These are phyloP conservation scores for Isabelozyma rhagii DNA, from an alignment of 805 yeast genomes.

Conservation along the genomic window DNA sequence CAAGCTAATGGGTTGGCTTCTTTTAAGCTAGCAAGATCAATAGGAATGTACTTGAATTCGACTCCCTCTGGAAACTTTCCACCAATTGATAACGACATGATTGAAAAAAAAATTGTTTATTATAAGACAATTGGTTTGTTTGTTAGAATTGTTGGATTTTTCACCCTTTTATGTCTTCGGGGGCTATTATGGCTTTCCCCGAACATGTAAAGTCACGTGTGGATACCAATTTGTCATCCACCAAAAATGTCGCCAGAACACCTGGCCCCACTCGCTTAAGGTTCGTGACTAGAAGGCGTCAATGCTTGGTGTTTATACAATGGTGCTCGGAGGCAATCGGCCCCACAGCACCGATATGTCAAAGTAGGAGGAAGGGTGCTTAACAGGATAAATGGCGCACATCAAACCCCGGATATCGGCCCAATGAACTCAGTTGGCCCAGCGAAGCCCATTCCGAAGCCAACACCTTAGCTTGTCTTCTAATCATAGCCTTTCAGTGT, in stretches of 20 bases:
- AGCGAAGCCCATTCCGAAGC: too few relatives aligned
- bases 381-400: too few relatives aligned
- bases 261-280: background rate
- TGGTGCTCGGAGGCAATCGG: too few relatives aligned
- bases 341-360: too few relatives aligned
- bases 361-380: too few relatives aligned
- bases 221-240: background rate
- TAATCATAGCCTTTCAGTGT: too few relatives aligned
- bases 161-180: background rate
- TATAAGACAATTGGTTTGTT: background rate
- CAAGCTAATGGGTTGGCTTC: slow-evolving; percentile 31
- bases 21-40: slow-evolving; percentile 22
- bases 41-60: slow-evolving; percentile 37
- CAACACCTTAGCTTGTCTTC: too few relatives aligned
- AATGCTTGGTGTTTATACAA: too few relatives aligned
- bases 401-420: too few relatives aligned
- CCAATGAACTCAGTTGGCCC: too few relatives aligned
- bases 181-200: background rate
- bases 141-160: background rate
- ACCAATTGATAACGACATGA: slow-evolving; percentile 12
- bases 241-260: background rate
- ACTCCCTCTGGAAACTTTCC: slow-evolving; percentile 31
- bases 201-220: background rate
- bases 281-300: too few relatives aligned
- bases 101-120: background rate